Evolutionary conservation across 2,329 filamentous ascomycete species (phyloP).

Genomic region (Arachnomyces sp.): DNA sequence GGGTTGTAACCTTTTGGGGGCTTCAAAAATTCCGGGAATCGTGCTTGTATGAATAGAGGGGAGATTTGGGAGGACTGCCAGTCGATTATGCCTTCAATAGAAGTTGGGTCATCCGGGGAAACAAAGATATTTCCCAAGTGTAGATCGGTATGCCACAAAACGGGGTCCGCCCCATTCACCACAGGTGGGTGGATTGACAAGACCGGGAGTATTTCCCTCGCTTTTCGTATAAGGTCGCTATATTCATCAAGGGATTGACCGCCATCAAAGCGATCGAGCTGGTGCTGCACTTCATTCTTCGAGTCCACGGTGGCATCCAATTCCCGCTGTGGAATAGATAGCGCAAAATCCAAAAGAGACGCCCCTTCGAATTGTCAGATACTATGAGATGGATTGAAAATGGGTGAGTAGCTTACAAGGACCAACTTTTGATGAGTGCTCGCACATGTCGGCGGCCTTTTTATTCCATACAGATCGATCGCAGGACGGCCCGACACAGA

Average conservation of each 20-base stretch:
- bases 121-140: slow-evolving; percentile 26
- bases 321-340: slow-evolving; percentile 13
- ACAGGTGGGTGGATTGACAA: slow-evolving; percentile 1
- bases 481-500: slow-evolving; percentile 14
- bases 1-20: slow-evolving; percentile 13
- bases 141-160: slow-evolving; percentile 15
- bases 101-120: slow-evolving; percentile 14
- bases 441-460: not conserved
- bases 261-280: slow-evolving; percentile 11
- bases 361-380: slow-evolving; percentile 11
- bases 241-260: slow-evolving; percentile 8
- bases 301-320: slow-evolving; percentile 1
- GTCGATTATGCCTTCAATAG: slow-evolving; percentile 13
- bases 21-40: slow-evolving; percentile 15
- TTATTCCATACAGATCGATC: slow-evolving; percentile 6
- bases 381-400: not conserved
- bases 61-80: slow-evolving; percentile 16
- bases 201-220: too few species aligned
- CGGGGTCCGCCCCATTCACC: slow-evolving; percentile 3
- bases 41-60: slow-evolving; percentile 15
- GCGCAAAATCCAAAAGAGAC: slow-evolving; percentile 10
- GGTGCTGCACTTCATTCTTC: slow-evolving; percentile 8
- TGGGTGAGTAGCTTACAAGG: slow-evolving; percentile 11
- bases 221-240: too few species aligned
- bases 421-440: too few species aligned